These are phyloP conservation scores for Suillus variegatus DNA, from an alignment of 768 basidiomycete genomes.

Conservation along the genomic window DNA sequence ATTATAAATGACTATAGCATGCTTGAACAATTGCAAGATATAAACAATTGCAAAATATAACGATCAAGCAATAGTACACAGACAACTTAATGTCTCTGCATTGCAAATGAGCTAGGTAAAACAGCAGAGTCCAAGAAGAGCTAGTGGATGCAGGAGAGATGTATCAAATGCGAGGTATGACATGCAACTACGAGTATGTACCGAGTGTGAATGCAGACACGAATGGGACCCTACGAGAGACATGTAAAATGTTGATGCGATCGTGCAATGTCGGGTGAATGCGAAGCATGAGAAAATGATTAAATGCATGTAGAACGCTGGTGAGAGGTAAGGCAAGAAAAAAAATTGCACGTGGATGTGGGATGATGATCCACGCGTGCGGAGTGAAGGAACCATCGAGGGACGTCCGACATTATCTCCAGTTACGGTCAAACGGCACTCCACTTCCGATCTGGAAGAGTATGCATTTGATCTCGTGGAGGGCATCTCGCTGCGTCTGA, in stretches of 20 bases:
- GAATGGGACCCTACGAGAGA: conserved; percentile 15
- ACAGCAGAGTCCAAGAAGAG: conserved; percentile 19
- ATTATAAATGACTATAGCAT: conserved; percentile 6
- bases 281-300: conserved; percentile 15
- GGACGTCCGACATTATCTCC: conserved; percentile 23
- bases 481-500: conserved; percentile 38
- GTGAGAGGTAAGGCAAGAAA: conserved; percentile 18
- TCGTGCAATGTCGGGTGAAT: conserved; percentile 18
- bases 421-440: conserved; percentile 36
- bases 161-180: conserved; percentile 21
- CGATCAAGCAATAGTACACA: conserved; percentile 3
- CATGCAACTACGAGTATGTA: conserved; percentile 24
- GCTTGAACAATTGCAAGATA: not conserved
- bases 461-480: conserved; percentile 50
- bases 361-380: not conserved
- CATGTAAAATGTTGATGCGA: conserved; percentile 19
- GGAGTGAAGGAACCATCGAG: not conserved
- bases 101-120: conserved; percentile 10
- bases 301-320: conserved; percentile 24
- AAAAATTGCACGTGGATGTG: conserved; percentile 15
- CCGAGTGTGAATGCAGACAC: conserved; percentile 12
- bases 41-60: not conserved
- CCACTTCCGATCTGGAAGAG: conserved; percentile 51
- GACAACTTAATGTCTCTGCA: conserved; percentile 6
- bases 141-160: conserved; percentile 12